Percentiles rank a stretch among this genome's conserved stretches.
phyloP scores from a whole-genome alignment of 140 eudicot genomes.

The Erigeron philadelphicus region DNA sequence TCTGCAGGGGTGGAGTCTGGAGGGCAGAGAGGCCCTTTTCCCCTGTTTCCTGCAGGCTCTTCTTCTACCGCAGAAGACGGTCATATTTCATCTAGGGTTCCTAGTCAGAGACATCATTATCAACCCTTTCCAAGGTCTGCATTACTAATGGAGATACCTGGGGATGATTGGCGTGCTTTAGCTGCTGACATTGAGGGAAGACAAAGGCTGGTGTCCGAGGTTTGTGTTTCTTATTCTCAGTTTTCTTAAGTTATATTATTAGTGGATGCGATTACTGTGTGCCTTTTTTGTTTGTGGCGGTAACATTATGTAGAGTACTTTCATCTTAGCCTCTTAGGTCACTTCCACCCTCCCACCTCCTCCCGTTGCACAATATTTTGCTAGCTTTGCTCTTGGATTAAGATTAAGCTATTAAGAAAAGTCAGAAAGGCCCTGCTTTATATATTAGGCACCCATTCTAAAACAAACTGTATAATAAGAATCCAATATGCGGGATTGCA shows the following conservation, averaged over 20 bases:
- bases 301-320: neutral
- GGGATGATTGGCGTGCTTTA: slow-evolving; percentile 60
- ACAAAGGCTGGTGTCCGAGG: slow-evolving; percentile 77
- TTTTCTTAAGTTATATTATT: neutral
- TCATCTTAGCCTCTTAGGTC: neutral
- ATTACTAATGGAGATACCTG: slow-evolving; percentile 43
- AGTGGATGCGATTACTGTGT: neutral
- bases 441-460: too few species aligned
- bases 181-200: slow-evolving; percentile 68
- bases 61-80: slow-evolving; percentile 45
- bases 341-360: neutral
- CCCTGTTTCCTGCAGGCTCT: slow-evolving; percentile 30
- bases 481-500: too few species aligned
- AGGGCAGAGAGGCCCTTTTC: slow-evolving; percentile 38
- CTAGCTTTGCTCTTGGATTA: too few species aligned
- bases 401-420: too few species aligned
- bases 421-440: too few species aligned
- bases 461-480: too few species aligned
- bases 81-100: slow-evolving; percentile 32
- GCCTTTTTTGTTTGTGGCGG: slow-evolving; percentile 8
- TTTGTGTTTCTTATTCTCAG: slow-evolving; percentile 25
- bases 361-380: too few species aligned
- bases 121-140: slow-evolving; percentile 41
- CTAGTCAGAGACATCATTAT: slow-evolving; percentile 34
- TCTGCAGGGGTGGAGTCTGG: slow-evolving; percentile 53